Evolutionary conservation across 1,139 yeast species (phyloP), one percentile per base, ranked within the genome.

Genomic region (Petasospora rhodanensis): DNA sequence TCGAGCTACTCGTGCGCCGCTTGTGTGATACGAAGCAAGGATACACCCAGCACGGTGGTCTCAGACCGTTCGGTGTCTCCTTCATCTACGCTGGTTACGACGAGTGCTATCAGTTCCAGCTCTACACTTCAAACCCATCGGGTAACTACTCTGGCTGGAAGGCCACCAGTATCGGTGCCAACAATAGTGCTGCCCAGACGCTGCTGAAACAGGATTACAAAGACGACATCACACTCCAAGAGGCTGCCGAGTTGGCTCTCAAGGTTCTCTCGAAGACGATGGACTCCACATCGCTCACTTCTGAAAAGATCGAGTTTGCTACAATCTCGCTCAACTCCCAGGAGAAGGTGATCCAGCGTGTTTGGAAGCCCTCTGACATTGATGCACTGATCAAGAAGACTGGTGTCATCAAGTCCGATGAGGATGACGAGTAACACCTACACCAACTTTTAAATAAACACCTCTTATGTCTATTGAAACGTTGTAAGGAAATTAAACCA

Each of bases 111-210:
- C 86, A 89, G 31, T 91, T 82, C 68, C 98, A 93, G 62, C 70
- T 93, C 48, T 93, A 82, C 62, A 89, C 96, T 14, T 83, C 95
- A 14, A 91, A 93, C 57, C 99, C 99, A 11, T 83, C 95, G 0
- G 99, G 99, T 22, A 93, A 93, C 62, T 93, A 87, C 58, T 78
- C 94, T 23, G 98, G 98, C 18, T 93, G 99, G 99, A 87, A 84
- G 61, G 98, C 98, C 28, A 89, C 96, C 26, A 76, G 89, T 51
- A 91, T 91, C 43, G 99, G 99, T 25, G 96, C 97, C 37, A 93
- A 91, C 63, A 89, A 86, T 46, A 77, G 95, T 5, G 89, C 96
- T 27, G 96, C 97, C 2, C 98, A 93, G 64, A 89, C 98, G 2
- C 67, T 93, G 46, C 70, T 93, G 55, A 93, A 91, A 62, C 95